A percentile compares a stretch with the other conserved stretches of the same genome.
Evolutionary conservation across 176 grass and related monocot genomes (phyloP).

Genomic region (Dendrocalamus sinicus): DNA sequence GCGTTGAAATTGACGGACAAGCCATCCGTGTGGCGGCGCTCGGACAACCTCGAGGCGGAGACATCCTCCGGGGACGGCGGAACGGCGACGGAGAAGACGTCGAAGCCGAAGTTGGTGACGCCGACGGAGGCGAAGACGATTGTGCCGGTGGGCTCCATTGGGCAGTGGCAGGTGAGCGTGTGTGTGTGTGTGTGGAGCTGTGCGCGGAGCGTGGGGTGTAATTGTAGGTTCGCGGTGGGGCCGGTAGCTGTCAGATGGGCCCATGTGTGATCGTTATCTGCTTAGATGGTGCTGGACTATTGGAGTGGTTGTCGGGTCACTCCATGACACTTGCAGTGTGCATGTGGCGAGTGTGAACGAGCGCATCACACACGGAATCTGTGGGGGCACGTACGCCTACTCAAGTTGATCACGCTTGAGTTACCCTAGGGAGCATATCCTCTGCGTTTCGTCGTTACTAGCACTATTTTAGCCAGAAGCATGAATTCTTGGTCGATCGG

Average conservation of each 20-base stretch:
- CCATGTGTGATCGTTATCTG: not conserved
- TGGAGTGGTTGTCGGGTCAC: constrained; percentile 22
- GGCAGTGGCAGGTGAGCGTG: not conserved
- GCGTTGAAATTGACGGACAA: constrained; percentile 82
- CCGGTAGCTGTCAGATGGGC: not conserved
- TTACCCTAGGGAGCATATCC: too few species aligned
- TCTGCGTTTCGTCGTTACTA: not conserved
- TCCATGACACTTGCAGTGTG: not conserved
- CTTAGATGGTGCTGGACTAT: not conserved
- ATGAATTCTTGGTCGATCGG: too few species aligned
- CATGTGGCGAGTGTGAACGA: constrained; percentile 42
- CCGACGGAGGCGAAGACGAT: constrained; percentile 69
- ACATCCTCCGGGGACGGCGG: not conserved
- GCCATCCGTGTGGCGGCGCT: constrained; percentile 85
- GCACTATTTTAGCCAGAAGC: not conserved
- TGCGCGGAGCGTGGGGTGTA: constrained; percentile 3
- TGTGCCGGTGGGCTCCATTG: constrained; percentile 79
- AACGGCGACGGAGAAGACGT: constrained; percentile 79
- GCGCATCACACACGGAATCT: constrained; percentile 42
- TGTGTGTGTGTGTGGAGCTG: not conserved
- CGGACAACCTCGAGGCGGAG: constrained; percentile 12
- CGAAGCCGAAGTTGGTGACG: constrained; percentile 79
- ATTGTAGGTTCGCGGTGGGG: constrained; percentile 31
- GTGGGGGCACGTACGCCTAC: constrained; percentile 23
- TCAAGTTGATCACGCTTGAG: not conserved